Conservation (phyloP, 768 basidiomycete species). For the Ramaria sp. region DNA sequence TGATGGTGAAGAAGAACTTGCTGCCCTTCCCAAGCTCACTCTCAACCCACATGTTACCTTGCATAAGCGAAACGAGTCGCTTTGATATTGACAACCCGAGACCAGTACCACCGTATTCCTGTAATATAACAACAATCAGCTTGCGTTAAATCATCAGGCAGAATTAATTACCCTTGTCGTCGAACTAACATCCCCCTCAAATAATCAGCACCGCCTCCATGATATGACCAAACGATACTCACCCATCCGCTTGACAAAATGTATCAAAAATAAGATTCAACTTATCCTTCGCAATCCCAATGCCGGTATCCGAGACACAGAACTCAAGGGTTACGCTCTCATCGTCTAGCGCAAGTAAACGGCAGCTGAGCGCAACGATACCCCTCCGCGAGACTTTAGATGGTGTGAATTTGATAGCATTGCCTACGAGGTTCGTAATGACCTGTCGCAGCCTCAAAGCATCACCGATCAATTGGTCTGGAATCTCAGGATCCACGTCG, state of each 20-base stretch:
- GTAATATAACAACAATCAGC: neutral
- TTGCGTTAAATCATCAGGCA: neutral
- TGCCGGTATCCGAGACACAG: constrained; percentile 96
- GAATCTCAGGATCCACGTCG: constrained; percentile 90
- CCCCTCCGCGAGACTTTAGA: constrained; percentile 70
- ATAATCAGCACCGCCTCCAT: neutral
- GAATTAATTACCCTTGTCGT: constrained; percentile 67
- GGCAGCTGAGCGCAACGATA: constrained; percentile 80
- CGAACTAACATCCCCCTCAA: constrained; percentile 30
- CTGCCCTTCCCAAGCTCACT: constrained; percentile 87
- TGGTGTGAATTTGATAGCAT: constrained; percentile 96
- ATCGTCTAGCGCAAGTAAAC: constrained; percentile 69
- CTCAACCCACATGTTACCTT: constrained; percentile 98
- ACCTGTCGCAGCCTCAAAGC: constrained; percentile 90
- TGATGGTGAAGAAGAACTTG: constrained; percentile 95
- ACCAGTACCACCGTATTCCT: constrained; percentile 98
- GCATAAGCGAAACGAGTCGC: constrained; percentile 93
- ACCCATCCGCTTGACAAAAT: constrained; percentile 95
- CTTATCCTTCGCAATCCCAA: constrained; percentile 98
- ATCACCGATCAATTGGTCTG: constrained; percentile 95
- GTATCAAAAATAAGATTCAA: constrained; percentile 98
- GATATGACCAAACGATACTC: neutral
- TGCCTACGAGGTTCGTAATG: constrained; percentile 90
- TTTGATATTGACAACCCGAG: constrained; percentile 96
- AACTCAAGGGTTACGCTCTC: constrained; percentile 87